Evolutionary conservation across 176 grass and related monocot genomes (phyloP), one percentile per base, ranked within the genome.

Genomic region (Zizania latifolia): DNA sequence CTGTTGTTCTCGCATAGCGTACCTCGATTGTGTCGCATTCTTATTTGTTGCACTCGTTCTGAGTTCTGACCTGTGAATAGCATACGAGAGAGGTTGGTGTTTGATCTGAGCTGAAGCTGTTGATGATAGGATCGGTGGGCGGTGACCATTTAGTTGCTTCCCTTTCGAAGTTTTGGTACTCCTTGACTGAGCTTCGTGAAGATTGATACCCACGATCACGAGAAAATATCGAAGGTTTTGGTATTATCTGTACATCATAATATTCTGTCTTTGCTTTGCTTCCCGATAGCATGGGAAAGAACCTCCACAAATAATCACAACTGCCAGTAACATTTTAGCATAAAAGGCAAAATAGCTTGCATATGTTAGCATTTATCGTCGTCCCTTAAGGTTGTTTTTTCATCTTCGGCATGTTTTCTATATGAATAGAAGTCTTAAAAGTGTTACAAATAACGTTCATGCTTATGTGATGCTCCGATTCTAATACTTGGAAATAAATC

Each of bases 11-110:
- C 48, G 45, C 43, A 46, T 78, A 32, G 13, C 65, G 8, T 83
- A 23, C 61, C 40, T 78, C 53, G 22, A 58, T 74, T 53, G 61
- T 6, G 22, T 72, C 45, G 51, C 10, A 16, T 84, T 85, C 13
- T 65, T 53, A 8, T 1, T 58, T 40, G 83, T 40, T 31, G 39
- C 38, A 22, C 36, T 50, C 7, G 19, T 4, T 51, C 46, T 8
- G 17, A 51, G 46, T 51, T 22, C 16, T 53, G 48, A 53, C 48
- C 48, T 79, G 80, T 68, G 68, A 67, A 74, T 78, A 62, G 41
- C 26, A 39, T 58, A 17, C 3, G 19, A 28, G 30, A 35, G 38
- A 53, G 16, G 19, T 16, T 31, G 50, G 65, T 39, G 16, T 51
- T 68, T 60, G 13, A n/a, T 55, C 33, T 17, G 43, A 23, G 22